Base-by-base conservation (phyloP, 352 stramenopile species). In the Peronospora farinosa region DNA sequence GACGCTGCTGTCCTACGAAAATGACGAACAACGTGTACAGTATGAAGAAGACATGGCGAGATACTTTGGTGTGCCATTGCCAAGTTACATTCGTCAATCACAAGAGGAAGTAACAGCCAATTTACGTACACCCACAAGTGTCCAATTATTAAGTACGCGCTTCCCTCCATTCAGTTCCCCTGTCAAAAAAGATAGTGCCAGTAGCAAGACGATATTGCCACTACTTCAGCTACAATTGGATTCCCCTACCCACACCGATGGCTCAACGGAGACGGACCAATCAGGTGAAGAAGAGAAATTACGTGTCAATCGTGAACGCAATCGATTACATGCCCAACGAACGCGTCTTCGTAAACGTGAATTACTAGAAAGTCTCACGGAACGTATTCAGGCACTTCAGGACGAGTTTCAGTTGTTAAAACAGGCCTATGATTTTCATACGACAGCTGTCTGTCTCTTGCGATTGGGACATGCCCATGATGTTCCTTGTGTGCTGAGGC, bases 321-420 rank as follows among this genome's bases (percentile, higher is more conserved):
- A 89, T 54, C 78, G 78, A 0, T 63, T 89, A 12, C 78, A 89
- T 41, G 75, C 78, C 3, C 78, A 89, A 55, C 78, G 75, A 40
- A 89, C 75, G 47, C 63, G 78, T 5, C 85, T 84, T 49, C 78
- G 78, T 36, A 89, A 89, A 54, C 73, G 78, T 32, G 75, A 89
- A 67, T 47, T 87, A 46, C 61, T 89, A 2, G 75, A 87, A 63
- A 83, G 68, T 40, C 64, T 89, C 13, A 89, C 85, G 44, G 76
- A 85, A 46, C 75, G 74, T 36, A 87, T 89, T 30, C 54, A 71
- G 23, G 63, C 63, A 36, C 56, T 89, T 19, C 64, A 87, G 51
- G 62, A 66, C 28, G 78, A 89, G 54, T 71, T 78, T 49, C 64
- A 62, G 41, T 61, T 84, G 33, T 51, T 89, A n/a, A 81, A 75